Evolutionary conservation across 2,329 filamentous ascomycete genomes (phyloP), one percentile per base, ranked within the genome.

Genomic region (Salinomyces thailandicus): DNA sequence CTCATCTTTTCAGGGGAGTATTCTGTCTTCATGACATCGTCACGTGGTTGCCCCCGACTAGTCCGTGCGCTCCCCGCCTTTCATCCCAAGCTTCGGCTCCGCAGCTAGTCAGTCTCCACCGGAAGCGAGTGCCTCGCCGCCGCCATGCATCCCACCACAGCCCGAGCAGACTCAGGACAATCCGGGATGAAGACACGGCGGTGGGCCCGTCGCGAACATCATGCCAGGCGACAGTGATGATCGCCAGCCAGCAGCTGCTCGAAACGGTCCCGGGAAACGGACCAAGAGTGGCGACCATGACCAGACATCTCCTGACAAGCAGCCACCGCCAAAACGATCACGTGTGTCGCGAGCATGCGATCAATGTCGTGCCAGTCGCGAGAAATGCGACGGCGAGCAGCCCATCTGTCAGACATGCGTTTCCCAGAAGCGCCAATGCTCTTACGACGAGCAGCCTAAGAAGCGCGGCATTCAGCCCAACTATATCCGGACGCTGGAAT

Each of bases 401-500:
- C 80, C 80, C 5, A 64, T 66, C 11, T 85, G 81, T 55, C 75
- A 73, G 31, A 78, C 78, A 2, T 85, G 81, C 60, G 67, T 68
- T 5, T 64, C 71, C 4, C 72, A 79, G 42, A 73, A 71, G 36
- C 69, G 81, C 33, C 57, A 67, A 20, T 87, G 83, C 56, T 77
- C 78, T 12, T 87, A 86, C 55, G 75, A 80, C 43, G 71, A 79
- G 36, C 77, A 75, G 36, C 76, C 79, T 5, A 85, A 84, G 59
- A 85, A 85, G 57, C 70, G 82, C 44, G 82, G 83, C 3, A 75
- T 87, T 8, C 81, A 81, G 49, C 82, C 82, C n/a, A 82, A 83
- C 12, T 85, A 86, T 52, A 79, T 87, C 37, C 72, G 81, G 20
- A 80, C 79, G 0, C 64, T 87, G 13, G 82, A 87, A 57, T 59